Conservation (phyloP, 2,329 filamentous ascomycete genomes). For the Chrysoporthe deuterocubensis region DNA sequence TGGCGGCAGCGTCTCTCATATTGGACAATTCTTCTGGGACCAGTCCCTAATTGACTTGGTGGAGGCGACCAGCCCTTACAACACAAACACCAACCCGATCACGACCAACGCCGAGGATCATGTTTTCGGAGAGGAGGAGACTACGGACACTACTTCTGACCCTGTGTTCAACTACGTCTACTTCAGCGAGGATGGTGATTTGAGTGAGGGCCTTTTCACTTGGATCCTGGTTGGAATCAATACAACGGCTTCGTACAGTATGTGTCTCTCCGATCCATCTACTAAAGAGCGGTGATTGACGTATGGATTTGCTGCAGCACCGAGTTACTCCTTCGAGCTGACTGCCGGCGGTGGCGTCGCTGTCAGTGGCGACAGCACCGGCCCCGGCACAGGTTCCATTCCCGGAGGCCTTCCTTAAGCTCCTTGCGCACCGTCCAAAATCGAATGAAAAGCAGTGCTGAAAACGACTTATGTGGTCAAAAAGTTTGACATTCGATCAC, state of each 20-base stretch:
- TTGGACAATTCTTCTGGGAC: conserved; percentile 25
- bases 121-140: conserved; percentile 45
- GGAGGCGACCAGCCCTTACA: conserved; percentile 19
- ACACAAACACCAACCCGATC: conserved; percentile 40
- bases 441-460: not conserved
- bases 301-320: conserved; percentile 3
- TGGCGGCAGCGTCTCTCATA: conserved; percentile 31
- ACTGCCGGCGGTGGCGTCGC: conserved; percentile 16
- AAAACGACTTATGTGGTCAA: not conserved
- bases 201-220: conserved; percentile 53
- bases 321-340: conserved; percentile 22
- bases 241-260: conserved; percentile 37
- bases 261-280: not conserved
- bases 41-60: conserved; percentile 11
- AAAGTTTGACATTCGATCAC: not conserved
- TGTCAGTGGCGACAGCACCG: not conserved
- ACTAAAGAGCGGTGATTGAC: not conserved
- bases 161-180: conserved; percentile 61
- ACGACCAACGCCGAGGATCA: conserved; percentile 51
- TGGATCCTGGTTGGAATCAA: conserved; percentile 57
- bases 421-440: not conserved
- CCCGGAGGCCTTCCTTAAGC: not conserved
- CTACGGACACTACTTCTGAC: conserved; percentile 37
- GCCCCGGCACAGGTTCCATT: not conserved
- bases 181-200: conserved; percentile 49